A percentile compares a stretch with the other conserved stretches of the same genome.
These are phyloP conservation scores for Penicillium sp. DNA, from an alignment of 2,329 filamentous ascomycete species.

Conservation along the genomic window DNA sequence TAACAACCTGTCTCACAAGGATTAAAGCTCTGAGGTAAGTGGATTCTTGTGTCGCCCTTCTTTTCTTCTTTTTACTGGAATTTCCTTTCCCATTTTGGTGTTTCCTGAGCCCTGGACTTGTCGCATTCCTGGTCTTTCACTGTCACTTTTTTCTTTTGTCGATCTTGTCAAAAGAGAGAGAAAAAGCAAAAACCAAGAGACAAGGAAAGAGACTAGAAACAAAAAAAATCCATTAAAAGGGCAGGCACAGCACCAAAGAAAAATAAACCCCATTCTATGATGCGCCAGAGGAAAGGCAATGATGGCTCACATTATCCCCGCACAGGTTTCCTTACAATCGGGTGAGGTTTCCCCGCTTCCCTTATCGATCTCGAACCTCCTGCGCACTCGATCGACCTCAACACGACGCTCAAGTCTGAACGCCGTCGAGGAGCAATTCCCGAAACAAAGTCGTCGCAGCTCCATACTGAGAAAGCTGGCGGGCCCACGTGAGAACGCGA, in stretches of 20 bases:
- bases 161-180: background rate
- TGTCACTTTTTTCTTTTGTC: background rate
- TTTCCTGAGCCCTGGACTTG: background rate
- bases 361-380: slow-evolving; percentile 22
- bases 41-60: slow-evolving; percentile 4
- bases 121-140: background rate
- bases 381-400: slow-evolving; percentile 27
- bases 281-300: slow-evolving; percentile 10
- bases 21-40: slow-evolving; percentile 10
- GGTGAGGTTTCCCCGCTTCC: slow-evolving; percentile 23
- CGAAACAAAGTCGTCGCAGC: slow-evolving; percentile 28
- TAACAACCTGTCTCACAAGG: slow-evolving; percentile 11
- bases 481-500: slow-evolving; percentile 48
- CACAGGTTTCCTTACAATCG: slow-evolving; percentile 28
- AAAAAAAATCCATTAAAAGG: background rate
- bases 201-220: background rate
- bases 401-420: slow-evolving; percentile 24
- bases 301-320: slow-evolving; percentile 31
- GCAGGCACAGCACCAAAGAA: background rate
- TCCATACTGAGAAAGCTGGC: slow-evolving; percentile 44
- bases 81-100: background rate
- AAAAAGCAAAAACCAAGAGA: background rate
- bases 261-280: background rate
- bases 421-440: slow-evolving; percentile 25
- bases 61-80: background rate